Percentiles rank a stretch among this genome's conserved stretches.
These are phyloP conservation scores for Hypsizygus marmoreus DNA, from an alignment of 768 basidiomycete species.

Conservation along the genomic window DNA sequence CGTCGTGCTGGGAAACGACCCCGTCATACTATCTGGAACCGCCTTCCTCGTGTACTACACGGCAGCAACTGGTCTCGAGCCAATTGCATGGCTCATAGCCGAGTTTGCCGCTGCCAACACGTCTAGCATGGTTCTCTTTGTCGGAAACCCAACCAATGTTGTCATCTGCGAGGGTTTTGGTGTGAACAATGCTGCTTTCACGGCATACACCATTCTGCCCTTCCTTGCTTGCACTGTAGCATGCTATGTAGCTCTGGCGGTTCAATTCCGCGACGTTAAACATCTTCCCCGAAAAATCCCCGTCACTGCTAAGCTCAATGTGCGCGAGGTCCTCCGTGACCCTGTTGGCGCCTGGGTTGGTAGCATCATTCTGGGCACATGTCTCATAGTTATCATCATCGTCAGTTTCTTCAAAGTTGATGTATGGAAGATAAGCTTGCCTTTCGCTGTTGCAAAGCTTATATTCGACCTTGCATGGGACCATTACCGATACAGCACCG, in stretches of 20 bases:
- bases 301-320: conserved; percentile 38
- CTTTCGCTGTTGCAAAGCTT: conserved; percentile 78
- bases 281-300: conserved; percentile 52
- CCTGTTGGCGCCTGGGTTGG: conserved; percentile 77
- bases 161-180: conserved; percentile 87
- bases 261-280: conserved; percentile 59
- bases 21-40: conserved; percentile 90
- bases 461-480: conserved; percentile 68
- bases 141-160: conserved; percentile 94
- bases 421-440: conserved; percentile 84
- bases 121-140: conserved; percentile 73
- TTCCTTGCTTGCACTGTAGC: conserved; percentile 67
- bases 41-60: conserved; percentile 92
- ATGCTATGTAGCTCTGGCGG: conserved; percentile 57
- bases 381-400: conserved; percentile 75
- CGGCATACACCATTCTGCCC: conserved; percentile 82
- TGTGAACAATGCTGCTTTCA: conserved; percentile 78
- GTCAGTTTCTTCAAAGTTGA: conserved; percentile 80
- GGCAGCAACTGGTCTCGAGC: conserved; percentile 55
- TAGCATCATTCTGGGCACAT: conserved; percentile 60
- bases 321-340: conserved; percentile 71
- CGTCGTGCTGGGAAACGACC: conserved; percentile 87
- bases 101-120: conserved; percentile 84
- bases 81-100: conserved; percentile 70
- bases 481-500: conserved; percentile 41